Percentiles rank a stretch among this genome's conserved stretches.
Conservation (phyloP, 108 stramenopile genomes). For the Aurantiochytrium sp. region DNA sequence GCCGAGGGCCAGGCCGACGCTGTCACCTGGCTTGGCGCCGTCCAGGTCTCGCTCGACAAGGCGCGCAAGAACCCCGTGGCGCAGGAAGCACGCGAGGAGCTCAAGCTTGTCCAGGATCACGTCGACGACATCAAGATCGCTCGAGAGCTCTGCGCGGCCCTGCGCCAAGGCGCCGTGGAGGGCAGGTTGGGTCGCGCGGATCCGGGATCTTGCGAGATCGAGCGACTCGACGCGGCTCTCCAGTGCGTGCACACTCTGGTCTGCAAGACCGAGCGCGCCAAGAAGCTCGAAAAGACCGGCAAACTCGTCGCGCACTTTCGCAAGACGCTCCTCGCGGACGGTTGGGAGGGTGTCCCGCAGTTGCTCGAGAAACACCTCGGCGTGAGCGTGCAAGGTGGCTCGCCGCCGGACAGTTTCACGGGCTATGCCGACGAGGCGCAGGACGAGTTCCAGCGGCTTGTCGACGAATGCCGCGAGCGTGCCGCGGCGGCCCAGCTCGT, state of each 20-base stretch:
- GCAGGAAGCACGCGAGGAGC: neutral
- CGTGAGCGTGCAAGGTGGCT: neutral
- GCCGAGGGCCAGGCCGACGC: neutral
- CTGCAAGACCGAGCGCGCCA: conserved; percentile 16
- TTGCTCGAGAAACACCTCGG: neutral
- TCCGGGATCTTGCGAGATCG: neutral
- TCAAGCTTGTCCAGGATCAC: conserved; percentile 7
- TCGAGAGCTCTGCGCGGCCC: conserved; percentile 18
- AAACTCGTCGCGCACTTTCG: conserved; percentile 17
- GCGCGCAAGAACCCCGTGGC: neutral
- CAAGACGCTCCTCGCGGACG: neutral
- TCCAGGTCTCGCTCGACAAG: neutral
- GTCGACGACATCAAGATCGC: conserved; percentile 21
- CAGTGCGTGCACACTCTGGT: neutral
- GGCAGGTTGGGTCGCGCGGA: neutral
- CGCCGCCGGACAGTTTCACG: neutral
- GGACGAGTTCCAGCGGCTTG: neutral
- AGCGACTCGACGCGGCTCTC: neutral
- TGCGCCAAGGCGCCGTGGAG: neutral
- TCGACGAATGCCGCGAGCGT: conserved; percentile 17
- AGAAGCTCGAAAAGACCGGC: conserved; percentile 20
- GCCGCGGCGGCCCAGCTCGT: neutral
- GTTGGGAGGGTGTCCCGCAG: neutral
- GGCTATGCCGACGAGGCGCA: neutral
- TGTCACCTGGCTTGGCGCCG: conserved; percentile 11